These are phyloP conservation scores for Globisporangium uncinulatum DNA, from an alignment of 352 stramenopile genomes.

Conservation along the genomic window DNA sequence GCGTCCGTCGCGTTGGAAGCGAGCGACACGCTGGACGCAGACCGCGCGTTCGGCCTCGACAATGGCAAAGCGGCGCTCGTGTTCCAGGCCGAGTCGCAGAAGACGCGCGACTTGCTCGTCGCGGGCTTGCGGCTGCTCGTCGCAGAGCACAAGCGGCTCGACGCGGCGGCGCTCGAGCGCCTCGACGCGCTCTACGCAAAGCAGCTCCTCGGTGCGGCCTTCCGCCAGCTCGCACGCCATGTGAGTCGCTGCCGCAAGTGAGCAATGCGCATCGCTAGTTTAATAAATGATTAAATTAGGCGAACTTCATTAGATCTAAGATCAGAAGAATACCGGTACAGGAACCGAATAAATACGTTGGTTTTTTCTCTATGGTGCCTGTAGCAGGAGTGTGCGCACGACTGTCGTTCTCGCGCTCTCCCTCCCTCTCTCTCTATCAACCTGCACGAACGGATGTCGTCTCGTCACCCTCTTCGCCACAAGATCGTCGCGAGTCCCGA, in stretches of 20 bases:
- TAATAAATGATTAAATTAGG: constrained; percentile 9
- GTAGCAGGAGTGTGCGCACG: too few species aligned
- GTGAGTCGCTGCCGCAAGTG: constrained; percentile 5
- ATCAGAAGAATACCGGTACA: too few species aligned
- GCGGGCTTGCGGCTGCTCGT: constrained; percentile 56
- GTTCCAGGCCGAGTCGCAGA: constrained; percentile 56
- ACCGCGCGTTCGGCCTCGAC: constrained; percentile 40
- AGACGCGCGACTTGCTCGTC: constrained; percentile 64
- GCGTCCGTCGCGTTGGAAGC: constrained; percentile 14
- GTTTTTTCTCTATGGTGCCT: too few species aligned
- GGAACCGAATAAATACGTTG: too few species aligned
- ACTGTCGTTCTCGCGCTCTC: too few species aligned
- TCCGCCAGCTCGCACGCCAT: not conserved
- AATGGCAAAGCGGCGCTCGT: constrained; percentile 57
- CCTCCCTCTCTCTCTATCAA: too few species aligned
- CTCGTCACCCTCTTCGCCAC: constrained; percentile 22
- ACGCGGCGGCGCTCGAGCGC: constrained; percentile 29
- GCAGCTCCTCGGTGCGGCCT: constrained; percentile 7
- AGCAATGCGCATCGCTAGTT: not conserved
- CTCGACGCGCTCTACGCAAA: constrained; percentile 14
- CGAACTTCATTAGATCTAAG: too few species aligned
- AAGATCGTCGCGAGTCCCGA: constrained; percentile 29
- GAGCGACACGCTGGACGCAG: constrained; percentile 16
- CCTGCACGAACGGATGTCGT: not conserved
- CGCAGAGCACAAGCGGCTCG: constrained; percentile 45